Evolutionary conservation across 2,329 filamentous ascomycete species (phyloP).

Genomic region (Fusarium longipes): DNA sequence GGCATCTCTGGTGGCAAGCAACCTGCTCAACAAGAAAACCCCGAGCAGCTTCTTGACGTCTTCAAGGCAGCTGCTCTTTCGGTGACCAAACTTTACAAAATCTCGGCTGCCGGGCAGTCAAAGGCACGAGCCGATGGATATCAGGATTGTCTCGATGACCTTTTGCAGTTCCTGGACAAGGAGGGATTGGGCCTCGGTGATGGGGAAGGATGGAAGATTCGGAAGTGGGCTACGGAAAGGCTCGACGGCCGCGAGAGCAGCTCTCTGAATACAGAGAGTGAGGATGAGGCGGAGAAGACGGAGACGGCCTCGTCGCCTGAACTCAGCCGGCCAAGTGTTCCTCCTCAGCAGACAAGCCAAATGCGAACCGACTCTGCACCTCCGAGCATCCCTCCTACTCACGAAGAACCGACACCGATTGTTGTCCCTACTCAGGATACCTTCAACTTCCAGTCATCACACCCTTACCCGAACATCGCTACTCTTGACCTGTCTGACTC

Average conservation of each 20-base stretch:
- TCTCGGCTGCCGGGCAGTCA: constrained; percentile 80
- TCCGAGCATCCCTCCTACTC: constrained; percentile 43
- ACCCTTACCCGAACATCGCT: constrained; percentile 70
- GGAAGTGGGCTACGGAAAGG: constrained; percentile 75
- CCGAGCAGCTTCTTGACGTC: constrained; percentile 80
- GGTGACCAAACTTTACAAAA: constrained; percentile 96
- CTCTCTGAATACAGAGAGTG: constrained; percentile 69
- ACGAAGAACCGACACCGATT: constrained; percentile 53
- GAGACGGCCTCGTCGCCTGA: constrained; percentile 71
- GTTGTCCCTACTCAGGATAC: constrained; percentile 66
- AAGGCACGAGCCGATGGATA: constrained; percentile 85
- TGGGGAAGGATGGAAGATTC: constrained; percentile 76
- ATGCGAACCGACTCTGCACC: constrained; percentile 44
- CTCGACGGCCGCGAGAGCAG: constrained; percentile 70
- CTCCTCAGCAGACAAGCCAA: constrained; percentile 50
- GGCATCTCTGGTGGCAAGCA: constrained; percentile 49
- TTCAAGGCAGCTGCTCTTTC: constrained; percentile 94
- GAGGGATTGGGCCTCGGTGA: constrained; percentile 82
- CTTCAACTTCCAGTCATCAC: constrained; percentile 77
- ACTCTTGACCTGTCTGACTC: constrained; percentile 70
- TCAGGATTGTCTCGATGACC: constrained; percentile 91
- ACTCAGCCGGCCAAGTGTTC: constrained; percentile 60
- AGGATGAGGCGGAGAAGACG: constrained; percentile 74
- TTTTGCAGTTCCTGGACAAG: constrained; percentile 86
- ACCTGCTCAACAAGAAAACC: constrained; percentile 53